These are phyloP conservation scores for Spergularia bocconei DNA, from an alignment of 148 eudicot species.

Conservation along the genomic window DNA sequence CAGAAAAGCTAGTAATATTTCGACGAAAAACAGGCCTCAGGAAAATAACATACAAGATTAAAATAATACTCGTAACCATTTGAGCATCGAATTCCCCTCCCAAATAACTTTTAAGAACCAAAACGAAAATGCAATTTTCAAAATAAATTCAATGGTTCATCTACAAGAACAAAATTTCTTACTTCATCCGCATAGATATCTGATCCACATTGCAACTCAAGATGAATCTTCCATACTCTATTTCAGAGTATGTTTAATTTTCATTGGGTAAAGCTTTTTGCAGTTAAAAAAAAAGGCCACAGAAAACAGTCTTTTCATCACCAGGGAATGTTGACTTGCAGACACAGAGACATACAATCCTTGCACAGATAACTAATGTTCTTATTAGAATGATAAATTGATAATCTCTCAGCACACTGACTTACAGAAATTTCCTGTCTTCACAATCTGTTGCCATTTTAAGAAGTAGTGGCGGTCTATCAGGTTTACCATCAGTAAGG, in stretches of 20 bases:
- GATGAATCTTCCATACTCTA: background rate
- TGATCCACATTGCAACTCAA: background rate
- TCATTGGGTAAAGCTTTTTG: too few species aligned
- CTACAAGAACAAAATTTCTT: background rate
- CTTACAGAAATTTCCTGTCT: slow-evolving; percentile 82
- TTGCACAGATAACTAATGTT: background rate
- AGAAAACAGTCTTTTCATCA: background rate
- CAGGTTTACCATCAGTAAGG: slow-evolving; percentile 87
- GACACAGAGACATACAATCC: background rate
- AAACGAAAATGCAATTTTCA: background rate
- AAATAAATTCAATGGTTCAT: background rate
- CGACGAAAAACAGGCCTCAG: background rate
- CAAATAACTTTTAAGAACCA: background rate
- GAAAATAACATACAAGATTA: too few species aligned
- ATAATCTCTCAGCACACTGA: slow-evolving; percentile 16
- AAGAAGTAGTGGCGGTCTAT: slow-evolving; percentile 80
- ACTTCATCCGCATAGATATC: background rate
- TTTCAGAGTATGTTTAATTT: background rate
- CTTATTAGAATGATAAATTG: background rate
- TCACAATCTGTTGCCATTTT: slow-evolving; percentile 88
- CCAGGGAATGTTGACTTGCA: slow-evolving; percentile 1
- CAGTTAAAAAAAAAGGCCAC: too few species aligned
- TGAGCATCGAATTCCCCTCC: background rate
- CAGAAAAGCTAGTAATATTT: background rate
- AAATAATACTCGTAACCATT: too few species aligned